Percentiles rank a stretch among this genome's conserved stretches.
Evolutionary conservation across 2,329 filamentous ascomycete species (phyloP).

Genomic region (Aureobasidium sp.): DNA sequence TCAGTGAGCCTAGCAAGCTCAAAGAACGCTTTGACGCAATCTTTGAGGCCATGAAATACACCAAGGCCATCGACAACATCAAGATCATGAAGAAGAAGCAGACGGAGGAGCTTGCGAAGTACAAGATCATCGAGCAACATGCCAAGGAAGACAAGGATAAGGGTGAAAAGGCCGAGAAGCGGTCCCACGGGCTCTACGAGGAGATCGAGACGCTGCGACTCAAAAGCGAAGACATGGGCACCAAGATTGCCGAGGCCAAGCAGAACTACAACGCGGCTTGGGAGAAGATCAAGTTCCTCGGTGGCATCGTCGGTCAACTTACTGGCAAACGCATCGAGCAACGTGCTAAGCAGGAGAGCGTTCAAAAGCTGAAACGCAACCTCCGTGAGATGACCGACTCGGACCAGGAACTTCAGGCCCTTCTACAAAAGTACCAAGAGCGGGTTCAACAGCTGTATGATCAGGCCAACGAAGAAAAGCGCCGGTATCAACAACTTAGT

Average conservation of each 20-base stretch:
- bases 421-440: conserved; percentile 69
- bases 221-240: conserved; percentile 22
- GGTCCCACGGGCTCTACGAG: conserved; percentile 53
- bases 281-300: conserved; percentile 63
- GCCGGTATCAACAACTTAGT: conserved; percentile 57
- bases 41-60: conserved; percentile 94
- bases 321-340: conserved; percentile 69
- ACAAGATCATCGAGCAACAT: conserved; percentile 66
- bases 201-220: conserved; percentile 22
- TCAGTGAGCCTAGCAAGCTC: conserved; percentile 75
- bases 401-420: conserved; percentile 64
- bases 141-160: conserved; percentile 79
- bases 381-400: conserved; percentile 71
- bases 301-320: conserved; percentile 65
- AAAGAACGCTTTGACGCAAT: conserved; percentile 98
- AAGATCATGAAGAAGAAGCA: conserved; percentile 79
- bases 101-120: conserved; percentile 61
- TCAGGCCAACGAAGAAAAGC: conserved; percentile 48
- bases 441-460: conserved; percentile 58
- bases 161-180: conserved; percentile 62
- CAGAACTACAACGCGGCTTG: conserved; percentile 56
- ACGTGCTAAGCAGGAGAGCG: conserved; percentile 58
- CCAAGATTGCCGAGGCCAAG: conserved; percentile 26
- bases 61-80: conserved; percentile 93
- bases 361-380: conserved; percentile 61